phyloP scores from a whole-genome alignment of 441 rosid genomes.

The Euphorbia neoarborescens region DNA sequence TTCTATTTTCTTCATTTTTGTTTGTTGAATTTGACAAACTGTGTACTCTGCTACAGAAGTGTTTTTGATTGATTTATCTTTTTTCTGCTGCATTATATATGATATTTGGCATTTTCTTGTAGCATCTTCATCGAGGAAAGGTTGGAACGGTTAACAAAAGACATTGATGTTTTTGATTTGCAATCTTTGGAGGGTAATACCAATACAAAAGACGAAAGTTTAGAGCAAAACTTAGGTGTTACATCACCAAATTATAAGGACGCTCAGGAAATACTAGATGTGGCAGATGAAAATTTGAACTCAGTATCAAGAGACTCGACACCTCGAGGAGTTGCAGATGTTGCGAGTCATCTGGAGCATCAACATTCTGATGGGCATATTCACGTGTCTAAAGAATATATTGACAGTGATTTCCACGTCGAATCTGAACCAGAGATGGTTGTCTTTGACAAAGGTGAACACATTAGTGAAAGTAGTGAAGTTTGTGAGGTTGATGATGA shows the following conservation, averaged over 20 bases:
- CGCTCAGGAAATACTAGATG: conserved; percentile 27
- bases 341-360: conserved; percentile 27
- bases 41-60: neutral
- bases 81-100: neutral
- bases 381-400: conserved; percentile 24
- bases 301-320: conserved; percentile 32
- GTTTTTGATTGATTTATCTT: neutral
- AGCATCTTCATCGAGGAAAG: conserved; percentile 89
- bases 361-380: conserved; percentile 32
- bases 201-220: conserved; percentile 28
- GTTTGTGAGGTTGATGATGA: conserved; percentile 35
- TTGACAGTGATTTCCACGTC: conserved; percentile 23
- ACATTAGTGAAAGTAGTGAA: conserved; percentile 30
- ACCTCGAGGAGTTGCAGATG: conserved; percentile 28
- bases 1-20: neutral
- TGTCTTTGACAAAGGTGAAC: conserved; percentile 26
- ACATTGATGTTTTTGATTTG: conserved; percentile 42
- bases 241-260: conserved; percentile 22
- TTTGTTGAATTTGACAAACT: neutral
- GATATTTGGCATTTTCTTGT: conserved; percentile 24
- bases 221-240: conserved; percentile 25
- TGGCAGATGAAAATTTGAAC: conserved; percentile 25
- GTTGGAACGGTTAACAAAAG: conserved; percentile 69
- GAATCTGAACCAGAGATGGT: conserved; percentile 35
- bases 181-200: conserved; percentile 32